Base-by-base conservation (phyloP, 768 basidiomycete species). In the Lyophyllum shimeji region DNA sequence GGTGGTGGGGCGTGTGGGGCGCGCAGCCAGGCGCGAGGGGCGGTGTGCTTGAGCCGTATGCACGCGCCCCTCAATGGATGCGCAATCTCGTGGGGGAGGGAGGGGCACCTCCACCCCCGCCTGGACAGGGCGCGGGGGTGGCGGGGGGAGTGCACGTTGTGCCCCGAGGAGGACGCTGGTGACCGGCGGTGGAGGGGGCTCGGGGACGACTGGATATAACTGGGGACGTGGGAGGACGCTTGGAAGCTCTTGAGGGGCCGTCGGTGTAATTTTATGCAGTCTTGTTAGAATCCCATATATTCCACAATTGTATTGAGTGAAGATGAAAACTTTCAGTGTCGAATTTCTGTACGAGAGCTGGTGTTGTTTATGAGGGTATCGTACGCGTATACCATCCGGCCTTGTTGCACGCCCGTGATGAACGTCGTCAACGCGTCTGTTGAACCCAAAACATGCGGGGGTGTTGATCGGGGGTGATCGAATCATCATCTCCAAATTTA, bases 1-100 rank as follows among this genome's bases (percentile, higher is more conserved):
- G 90, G 89, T 92, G 87, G 85, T 90, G 85, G 85, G 65, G 74
- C 23, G 77, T 90, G 7, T 85, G 85, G 78, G 80, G 82, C 23
- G 72, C 73, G 29, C 72, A 69, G 17, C 65, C 75, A n/a, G 77
- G 79, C 24, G 67, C 66, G 6, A 67, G 68, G 17, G 77, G 69
- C 9, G 77, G 84, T 1, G 61, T 68, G 8, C 68, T 83, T 55
- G 69, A 70, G 17, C 39, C 54, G 20, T 77, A 67, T 53, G 82
- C 71, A n/a, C 69, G 60, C 44, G 89, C 87, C 21, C 88, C 87
- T 8, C 64, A 59, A 29, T 92, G 84, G 87, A 58, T 89, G 64
- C 74, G 72, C 58, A 70, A 69, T 21, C 68, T 76, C 53, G 72
- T 87, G 56, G 83, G 82, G 3, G 76, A 81, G 50, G 64, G 67